phyloP scores from a whole-genome alignment of 2,329 filamentous ascomycete species.

The Colletotrichum magnum region DNA sequence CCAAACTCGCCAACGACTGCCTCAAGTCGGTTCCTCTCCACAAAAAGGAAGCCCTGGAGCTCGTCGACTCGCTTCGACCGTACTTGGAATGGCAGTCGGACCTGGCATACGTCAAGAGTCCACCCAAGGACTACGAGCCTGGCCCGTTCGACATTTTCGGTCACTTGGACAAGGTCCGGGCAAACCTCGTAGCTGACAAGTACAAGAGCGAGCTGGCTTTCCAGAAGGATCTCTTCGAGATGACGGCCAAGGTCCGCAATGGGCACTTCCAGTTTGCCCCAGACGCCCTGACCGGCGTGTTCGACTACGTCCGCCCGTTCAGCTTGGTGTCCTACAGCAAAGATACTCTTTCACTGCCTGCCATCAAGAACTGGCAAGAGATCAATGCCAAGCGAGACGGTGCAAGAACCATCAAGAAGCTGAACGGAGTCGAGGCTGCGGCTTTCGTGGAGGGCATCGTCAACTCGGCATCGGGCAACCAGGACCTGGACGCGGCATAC shows the following conservation, averaged over 20 bases:
- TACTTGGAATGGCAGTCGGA: constrained; percentile 64
- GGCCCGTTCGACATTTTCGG: constrained; percentile 56
- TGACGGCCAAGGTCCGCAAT: constrained; percentile 56
- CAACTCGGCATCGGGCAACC: constrained; percentile 39
- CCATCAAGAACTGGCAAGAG: constrained; percentile 63
- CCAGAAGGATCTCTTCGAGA: constrained; percentile 56
- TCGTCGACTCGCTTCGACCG: constrained; percentile 54
- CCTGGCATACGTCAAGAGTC: constrained; percentile 62
- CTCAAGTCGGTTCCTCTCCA: constrained; percentile 55
- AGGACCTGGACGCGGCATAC: constrained; percentile 50
- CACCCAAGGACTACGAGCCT: constrained; percentile 64
- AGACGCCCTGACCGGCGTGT: constrained; percentile 53
- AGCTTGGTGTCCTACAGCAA: constrained; percentile 58
- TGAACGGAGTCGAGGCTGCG: constrained; percentile 46
- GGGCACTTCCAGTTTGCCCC: constrained; percentile 58
- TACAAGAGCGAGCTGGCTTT: constrained; percentile 58
- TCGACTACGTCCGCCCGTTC: constrained; percentile 52
- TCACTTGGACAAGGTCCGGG: constrained; percentile 50
- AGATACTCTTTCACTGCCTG: constrained; percentile 51
- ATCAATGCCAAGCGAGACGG: constrained; percentile 46
- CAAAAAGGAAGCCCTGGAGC: constrained; percentile 48
- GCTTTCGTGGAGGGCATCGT: constrained; percentile 42
- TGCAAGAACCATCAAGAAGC: constrained; percentile 42
- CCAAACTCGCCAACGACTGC: constrained; percentile 53
- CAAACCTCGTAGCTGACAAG: constrained; percentile 48